Base-by-base conservation (phyloP, 805 yeast species). In the Scheffersomyces stipitis region DNA sequence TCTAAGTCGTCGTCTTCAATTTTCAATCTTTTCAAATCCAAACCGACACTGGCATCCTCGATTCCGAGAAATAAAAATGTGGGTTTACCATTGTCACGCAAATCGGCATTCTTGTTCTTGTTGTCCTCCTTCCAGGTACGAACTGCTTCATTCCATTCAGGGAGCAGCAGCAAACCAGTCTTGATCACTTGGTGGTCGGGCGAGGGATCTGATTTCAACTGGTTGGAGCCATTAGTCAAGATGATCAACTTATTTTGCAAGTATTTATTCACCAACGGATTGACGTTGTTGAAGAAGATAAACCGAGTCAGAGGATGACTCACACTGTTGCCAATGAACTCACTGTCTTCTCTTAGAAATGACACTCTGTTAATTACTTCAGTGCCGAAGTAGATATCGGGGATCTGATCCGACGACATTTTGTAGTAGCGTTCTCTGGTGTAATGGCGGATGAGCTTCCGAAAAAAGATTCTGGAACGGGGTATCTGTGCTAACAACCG, bases 301-400 rank as follows among this genome's bases (percentile, higher is more conserved):
- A 82, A 75, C 34, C 76, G 59, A 1, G 86, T 61, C 3, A 71
- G 57, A 2, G 69, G 63, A 41, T 75, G 76, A 15, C 44, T 45
- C 14, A 76, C 56, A 4, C 80, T 75, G 28, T 54, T 51, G 33
- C 60, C 45, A 23, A 83, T 70, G 47, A 80, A 81, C 18, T 65
- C 72, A 13, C 58, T 30, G 52, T 83, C 77, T 16, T 76, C 76
- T 26, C 91, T 62, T 33, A 83, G 60, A 47, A 81, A 84, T 13
- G 83, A 75, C 4, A 83, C 76, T 39, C 91, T 61, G 55, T 83
- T 81, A 38, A 84, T 62, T 4, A 75, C 77, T 41, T 69, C 77
- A 12, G 72, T 72, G 15, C 78, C 73, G 46, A 68, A 77, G 42
- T 66, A 66, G 16, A 56, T 49, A 20, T 48, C 52, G 24, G 45